phyloP scores from a whole-genome alignment of 176 grass and related monocot species.

The Oryza rufipogon region DNA sequence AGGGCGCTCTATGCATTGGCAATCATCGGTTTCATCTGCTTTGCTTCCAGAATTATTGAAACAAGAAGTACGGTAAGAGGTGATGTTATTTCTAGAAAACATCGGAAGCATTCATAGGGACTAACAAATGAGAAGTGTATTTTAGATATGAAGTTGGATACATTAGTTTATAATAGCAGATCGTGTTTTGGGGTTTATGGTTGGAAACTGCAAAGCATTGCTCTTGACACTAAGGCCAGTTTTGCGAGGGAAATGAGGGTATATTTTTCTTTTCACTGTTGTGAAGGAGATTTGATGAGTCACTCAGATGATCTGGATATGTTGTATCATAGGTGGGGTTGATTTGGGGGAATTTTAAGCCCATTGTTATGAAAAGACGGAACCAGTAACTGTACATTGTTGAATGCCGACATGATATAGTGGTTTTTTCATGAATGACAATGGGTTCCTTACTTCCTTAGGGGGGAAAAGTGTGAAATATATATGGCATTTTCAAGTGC shows the following conservation, averaged over 20 bases:
- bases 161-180: constrained; percentile 18
- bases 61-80: constrained; percentile 59
- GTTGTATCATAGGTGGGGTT: not conserved
- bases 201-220: constrained; percentile 8
- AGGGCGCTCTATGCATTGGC: constrained; percentile 76
- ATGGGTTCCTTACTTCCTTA: not conserved
- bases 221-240: not conserved
- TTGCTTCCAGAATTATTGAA: constrained; percentile 62
- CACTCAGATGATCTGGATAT: constrained; percentile 17
- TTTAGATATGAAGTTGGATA: not conserved
- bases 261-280: not conserved
- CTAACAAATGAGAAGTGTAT: constrained; percentile 42
- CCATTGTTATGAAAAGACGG: not conserved
- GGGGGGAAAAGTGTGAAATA: not conserved
- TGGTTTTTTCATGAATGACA: not conserved
- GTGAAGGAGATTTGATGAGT: constrained; percentile 3
- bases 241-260: constrained; percentile 11
- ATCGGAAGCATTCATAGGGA: constrained; percentile 85
- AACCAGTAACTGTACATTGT: not conserved
- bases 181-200: constrained; percentile 2
- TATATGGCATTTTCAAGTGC: not conserved
- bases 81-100: constrained; percentile 64
- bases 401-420: constrained; percentile 23
- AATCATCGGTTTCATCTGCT: constrained; percentile 66
- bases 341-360: not conserved